Conservation (phyloP, 1,284 basidiomycete genomes). For the Schizophyllum commune region DNA sequence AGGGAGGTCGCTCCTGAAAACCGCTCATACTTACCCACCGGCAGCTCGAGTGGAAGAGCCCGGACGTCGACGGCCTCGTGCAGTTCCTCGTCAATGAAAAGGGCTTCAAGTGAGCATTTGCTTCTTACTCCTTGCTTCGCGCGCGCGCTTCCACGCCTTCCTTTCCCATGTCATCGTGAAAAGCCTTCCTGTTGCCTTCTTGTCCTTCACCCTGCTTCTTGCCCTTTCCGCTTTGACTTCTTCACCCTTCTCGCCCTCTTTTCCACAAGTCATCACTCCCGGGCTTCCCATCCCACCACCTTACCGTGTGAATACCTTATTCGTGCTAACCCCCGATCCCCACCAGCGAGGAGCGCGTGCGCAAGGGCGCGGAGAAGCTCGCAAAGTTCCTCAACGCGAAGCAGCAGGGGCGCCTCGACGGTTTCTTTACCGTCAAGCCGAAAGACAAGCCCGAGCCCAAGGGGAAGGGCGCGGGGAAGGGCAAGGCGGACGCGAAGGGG, state of each 20-base stretch:
- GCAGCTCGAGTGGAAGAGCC: conserved; percentile 90
- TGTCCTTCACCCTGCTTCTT: neutral
- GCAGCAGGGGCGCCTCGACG: conserved; percentile 94
- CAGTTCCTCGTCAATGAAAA: conserved; percentile 94
- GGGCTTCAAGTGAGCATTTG: conserved; percentile 82
- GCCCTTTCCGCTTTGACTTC: conserved; percentile 4
- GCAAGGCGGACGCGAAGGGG: conserved; percentile 10
- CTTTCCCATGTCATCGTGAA: too few relatives aligned
- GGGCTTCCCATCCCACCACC: too few relatives aligned
- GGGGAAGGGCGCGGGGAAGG: conserved; percentile 26
- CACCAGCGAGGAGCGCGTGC: conserved; percentile 88
- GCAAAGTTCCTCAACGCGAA: conserved; percentile 83
- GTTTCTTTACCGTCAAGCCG: conserved; percentile 81
- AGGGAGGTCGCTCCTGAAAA: conserved; percentile 10
- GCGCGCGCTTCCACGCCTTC: neutral
- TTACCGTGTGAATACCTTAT: too few relatives aligned
- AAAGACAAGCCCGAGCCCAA: conserved; percentile 36
- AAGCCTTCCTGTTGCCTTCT: neutral
- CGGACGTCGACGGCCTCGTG: conserved; percentile 90
- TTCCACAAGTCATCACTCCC: too few relatives aligned
- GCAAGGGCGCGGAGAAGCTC: conserved; percentile 92
- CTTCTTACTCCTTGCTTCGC: neutral
- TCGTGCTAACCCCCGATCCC: too few relatives aligned
- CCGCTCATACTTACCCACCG: neutral
- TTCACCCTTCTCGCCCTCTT: neutral